Evolutionary conservation across 352 stramenopile genomes (phyloP).

Genomic region (Phytopythium chamaehyphon): DNA sequence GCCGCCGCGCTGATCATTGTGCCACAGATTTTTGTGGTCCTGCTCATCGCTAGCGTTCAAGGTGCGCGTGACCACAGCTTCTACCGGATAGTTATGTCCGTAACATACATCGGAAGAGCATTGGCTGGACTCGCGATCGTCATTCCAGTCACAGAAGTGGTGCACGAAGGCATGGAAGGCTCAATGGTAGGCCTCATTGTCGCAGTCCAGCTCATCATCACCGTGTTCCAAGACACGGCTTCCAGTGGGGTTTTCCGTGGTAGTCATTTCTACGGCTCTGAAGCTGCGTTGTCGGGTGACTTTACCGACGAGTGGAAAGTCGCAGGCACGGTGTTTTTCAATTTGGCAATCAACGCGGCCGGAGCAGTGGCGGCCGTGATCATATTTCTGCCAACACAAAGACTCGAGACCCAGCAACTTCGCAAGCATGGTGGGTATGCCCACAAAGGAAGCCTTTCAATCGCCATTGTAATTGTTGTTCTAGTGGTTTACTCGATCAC

Average conservation of each 20-base stretch:
- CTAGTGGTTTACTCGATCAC: conserved; percentile 39
- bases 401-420: conserved; percentile 52
- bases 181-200: conserved; percentile 42
- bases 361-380: conserved; percentile 15
- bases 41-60: conserved; percentile 18
- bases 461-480: conserved; percentile 22
- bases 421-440: conserved; percentile 59
- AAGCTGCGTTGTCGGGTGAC: conserved; percentile 15
- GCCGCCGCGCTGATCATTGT: conserved; percentile 18
- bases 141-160: conserved; percentile 45
- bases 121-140: conserved; percentile 21
- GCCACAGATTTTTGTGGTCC: conserved; percentile 16
- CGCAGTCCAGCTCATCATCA: conserved; percentile 46
- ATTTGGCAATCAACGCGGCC: conserved; percentile 39
- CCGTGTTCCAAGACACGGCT: conserved; percentile 34
- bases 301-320: conserved; percentile 24
- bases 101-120: conserved; percentile 14
- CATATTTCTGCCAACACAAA: conserved; percentile 40
- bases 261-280: conserved; percentile 25
- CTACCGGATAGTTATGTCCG: conserved; percentile 23
- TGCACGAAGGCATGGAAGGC: conserved; percentile 49
- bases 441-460: conserved; percentile 29
- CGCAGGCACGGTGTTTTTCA: conserved; percentile 23
- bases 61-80: conserved; percentile 22
- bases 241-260: conserved; percentile 33